Conservation (phyloP, 495 filamentous ascomycete species). For the Penicillium odoratum region DNA sequence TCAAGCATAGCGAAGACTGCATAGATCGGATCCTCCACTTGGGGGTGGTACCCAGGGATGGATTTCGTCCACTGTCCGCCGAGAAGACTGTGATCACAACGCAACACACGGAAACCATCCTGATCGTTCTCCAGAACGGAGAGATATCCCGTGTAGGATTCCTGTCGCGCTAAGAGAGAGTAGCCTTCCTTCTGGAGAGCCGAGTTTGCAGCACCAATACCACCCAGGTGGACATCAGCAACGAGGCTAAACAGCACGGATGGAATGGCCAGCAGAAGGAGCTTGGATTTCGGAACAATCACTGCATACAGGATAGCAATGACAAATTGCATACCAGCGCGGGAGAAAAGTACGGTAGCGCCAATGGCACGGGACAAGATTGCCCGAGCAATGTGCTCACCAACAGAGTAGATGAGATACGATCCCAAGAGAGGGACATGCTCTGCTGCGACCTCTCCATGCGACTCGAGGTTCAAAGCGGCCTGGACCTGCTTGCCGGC, state of each 20-base stretch:
- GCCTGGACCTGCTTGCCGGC: conserved; percentile 63
- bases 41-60: conserved; percentile 36
- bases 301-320: conserved; percentile 62
- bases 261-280: conserved; percentile 64
- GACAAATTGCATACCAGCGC: conserved; percentile 68
- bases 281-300: conserved; percentile 67
- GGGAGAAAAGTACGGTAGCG: conserved; percentile 60
- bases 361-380: conserved; percentile 60
- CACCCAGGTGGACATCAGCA: conserved; percentile 68
- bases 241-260: conserved; percentile 67
- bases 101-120: conserved; percentile 74
- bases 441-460: conserved; percentile 57
- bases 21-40: conserved; percentile 83
- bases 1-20: conserved; percentile 91
- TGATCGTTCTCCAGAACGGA: conserved; percentile 77
- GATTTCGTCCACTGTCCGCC: conserved; percentile 81
- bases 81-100: conserved; percentile 91
- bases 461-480: conserved; percentile 50
- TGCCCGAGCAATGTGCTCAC: conserved; percentile 52
- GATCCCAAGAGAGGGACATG: conserved; percentile 60
- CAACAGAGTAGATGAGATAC: conserved; percentile 61
- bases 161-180: conserved; percentile 70
- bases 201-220: conserved; percentile 59
- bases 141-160: conserved; percentile 87
- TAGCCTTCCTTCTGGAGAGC: conserved; percentile 54